Evolutionary conservation across 1,284 basidiomycete species (phyloP).

Genomic region (Ceratobasidium sp.): DNA sequence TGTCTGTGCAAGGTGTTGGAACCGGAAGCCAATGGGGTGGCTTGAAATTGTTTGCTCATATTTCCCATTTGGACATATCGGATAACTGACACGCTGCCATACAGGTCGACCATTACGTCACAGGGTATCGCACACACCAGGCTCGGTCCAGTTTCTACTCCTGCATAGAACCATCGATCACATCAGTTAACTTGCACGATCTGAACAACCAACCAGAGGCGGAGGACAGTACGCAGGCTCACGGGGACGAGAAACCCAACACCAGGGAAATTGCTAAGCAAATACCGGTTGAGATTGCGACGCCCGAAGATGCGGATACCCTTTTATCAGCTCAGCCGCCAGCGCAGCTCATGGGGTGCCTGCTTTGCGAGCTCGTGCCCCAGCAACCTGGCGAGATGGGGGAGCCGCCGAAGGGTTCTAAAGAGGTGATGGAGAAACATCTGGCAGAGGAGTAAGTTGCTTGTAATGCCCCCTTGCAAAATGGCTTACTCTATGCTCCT

Average conservation of each 20-base stretch:
- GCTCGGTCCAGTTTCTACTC: not conserved
- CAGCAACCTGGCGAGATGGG: not conserved
- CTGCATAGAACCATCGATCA: not conserved
- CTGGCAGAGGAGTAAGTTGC: constrained; percentile 21
- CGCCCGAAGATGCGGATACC: constrained; percentile 4
- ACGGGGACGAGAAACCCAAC: not conserved
- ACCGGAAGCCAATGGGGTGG: constrained; percentile 27
- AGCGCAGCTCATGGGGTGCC: constrained; percentile 2
- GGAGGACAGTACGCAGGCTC: not conserved
- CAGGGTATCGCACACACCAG: not conserved
- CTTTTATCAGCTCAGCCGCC: not conserved
- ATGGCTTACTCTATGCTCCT: not conserved
- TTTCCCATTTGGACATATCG: not conserved
- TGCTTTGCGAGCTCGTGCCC: constrained; percentile 5
- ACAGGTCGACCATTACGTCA: not conserved
- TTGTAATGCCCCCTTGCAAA: not conserved
- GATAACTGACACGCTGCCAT: not conserved
- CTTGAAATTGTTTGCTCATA: constrained; percentile 11
- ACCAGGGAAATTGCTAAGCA: not conserved
- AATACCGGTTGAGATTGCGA: not conserved
- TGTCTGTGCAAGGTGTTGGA: constrained; percentile 32
- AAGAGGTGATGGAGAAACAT: constrained; percentile 29
- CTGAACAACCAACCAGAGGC: not conserved
- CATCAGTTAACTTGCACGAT: constrained; percentile 11
- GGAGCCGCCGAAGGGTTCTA: constrained; percentile 9